These are phyloP conservation scores for Trifolium subterraneum DNA, from an alignment of 306 rosid genomes.

Conservation along the genomic window DNA sequence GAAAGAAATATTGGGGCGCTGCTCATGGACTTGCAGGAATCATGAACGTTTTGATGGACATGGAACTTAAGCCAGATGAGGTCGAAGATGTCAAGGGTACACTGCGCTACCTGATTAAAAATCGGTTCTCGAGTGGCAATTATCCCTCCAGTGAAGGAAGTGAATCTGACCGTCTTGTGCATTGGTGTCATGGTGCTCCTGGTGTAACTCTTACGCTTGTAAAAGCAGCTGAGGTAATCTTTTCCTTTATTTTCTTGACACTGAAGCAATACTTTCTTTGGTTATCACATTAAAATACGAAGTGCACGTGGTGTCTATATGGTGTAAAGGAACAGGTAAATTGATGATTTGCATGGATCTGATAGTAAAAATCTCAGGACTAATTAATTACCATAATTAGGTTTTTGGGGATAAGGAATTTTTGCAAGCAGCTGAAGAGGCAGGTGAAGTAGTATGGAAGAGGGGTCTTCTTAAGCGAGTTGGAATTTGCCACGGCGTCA, in stretches of 20 bases:
- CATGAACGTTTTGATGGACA: conserved; percentile 78
- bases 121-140: conserved; percentile 73
- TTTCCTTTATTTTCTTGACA: not conserved
- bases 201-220: conserved; percentile 81
- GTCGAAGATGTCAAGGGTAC: conserved; percentile 80
- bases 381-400: conserved; percentile 42
- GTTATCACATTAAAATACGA: conserved; percentile 14
- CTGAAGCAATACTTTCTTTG: conserved; percentile 52
- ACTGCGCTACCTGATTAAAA: conserved; percentile 67
- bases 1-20: conserved; percentile 95
- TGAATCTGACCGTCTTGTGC: conserved; percentile 77
- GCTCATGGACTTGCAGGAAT: conserved; percentile 94
- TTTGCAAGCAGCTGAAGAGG: conserved; percentile 72
- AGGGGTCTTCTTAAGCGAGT: conserved; percentile 84
- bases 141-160: conserved; percentile 87
- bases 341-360: not conserved
- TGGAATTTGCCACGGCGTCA: conserved; percentile 84
- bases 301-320: not conserved
- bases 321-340: not conserved
- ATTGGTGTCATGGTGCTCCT: conserved; percentile 97
- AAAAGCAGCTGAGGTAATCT: conserved; percentile 74
- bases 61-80: conserved; percentile 79
- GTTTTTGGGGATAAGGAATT: conserved; percentile 71
- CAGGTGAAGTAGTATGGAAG: conserved; percentile 79
- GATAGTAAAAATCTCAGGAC: not conserved